Evolutionary conservation across 169 alveolate species (phyloP).

Genomic region (Plasmodium cynomolgi): DNA sequence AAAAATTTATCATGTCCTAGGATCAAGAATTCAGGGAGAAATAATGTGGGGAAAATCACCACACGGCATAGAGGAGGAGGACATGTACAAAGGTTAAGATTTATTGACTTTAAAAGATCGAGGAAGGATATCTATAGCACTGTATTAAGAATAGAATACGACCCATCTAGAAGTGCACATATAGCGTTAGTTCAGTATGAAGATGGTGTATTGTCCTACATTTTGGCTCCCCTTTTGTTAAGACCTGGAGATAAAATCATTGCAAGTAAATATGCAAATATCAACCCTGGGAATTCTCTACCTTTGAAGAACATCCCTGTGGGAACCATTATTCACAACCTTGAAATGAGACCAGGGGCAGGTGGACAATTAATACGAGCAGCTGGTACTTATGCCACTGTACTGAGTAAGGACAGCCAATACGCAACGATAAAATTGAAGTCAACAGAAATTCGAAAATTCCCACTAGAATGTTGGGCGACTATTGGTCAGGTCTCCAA

Average conservation of each 20-base stretch:
- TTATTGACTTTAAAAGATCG: slow-evolving; percentile 91
- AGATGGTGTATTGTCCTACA: slow-evolving; percentile 92
- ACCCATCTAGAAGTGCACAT: slow-evolving; percentile 89
- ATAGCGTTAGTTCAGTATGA: slow-evolving; percentile 90
- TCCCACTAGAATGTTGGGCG: slow-evolving; percentile 93
- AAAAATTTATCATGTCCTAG: slow-evolving; percentile 83
- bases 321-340: slow-evolving; percentile 88
- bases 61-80: slow-evolving; percentile 91
- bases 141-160: slow-evolving; percentile 89
- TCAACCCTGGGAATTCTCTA: slow-evolving; percentile 90
- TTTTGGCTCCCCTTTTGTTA: slow-evolving; percentile 87
- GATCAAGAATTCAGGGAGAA: slow-evolving; percentile 88
- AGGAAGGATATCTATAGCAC: slow-evolving; percentile 90
- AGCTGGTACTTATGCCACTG: slow-evolving; percentile 89
- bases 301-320: slow-evolving; percentile 91
- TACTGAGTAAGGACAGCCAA: slow-evolving; percentile 82
- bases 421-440: slow-evolving; percentile 89
- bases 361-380: slow-evolving; percentile 90
- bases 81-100: slow-evolving; percentile 88
- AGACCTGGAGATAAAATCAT: slow-evolving; percentile 90
- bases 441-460: slow-evolving; percentile 89
- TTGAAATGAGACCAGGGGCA: slow-evolving; percentile 92
- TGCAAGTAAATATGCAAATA: slow-evolving; percentile 88
- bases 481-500: slow-evolving; percentile 90
- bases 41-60: slow-evolving; percentile 84